phyloP scores from a whole-genome alignment of 2,329 filamentous ascomycete species.

The Ceratocystis smalleyi region DNA sequence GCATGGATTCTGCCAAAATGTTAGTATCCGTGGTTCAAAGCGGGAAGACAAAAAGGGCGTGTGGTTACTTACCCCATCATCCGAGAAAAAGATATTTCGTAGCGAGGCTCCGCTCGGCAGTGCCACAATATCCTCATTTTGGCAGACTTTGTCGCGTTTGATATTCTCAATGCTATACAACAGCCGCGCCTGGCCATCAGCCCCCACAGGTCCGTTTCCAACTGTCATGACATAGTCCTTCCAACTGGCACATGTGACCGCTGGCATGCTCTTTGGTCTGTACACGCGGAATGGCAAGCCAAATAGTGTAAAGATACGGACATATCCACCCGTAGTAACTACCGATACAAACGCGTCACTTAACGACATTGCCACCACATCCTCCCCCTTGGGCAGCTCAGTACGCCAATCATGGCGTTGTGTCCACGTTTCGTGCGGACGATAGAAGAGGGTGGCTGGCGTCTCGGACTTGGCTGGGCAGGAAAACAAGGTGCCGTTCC shows the following conservation, averaged over 20 bases:
- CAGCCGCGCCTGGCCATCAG: slow-evolving; percentile 62
- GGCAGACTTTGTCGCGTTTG: slow-evolving; percentile 82
- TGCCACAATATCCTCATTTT: slow-evolving; percentile 84
- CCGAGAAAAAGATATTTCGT: slow-evolving; percentile 79
- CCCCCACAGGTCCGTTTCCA: slow-evolving; percentile 74
- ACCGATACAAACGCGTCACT: slow-evolving; percentile 85
- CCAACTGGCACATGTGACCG: slow-evolving; percentile 88
- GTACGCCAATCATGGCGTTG: slow-evolving; percentile 80
- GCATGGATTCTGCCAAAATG: slow-evolving; percentile 56
- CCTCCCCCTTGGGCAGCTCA: slow-evolving; percentile 71
- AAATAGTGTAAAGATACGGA: slow-evolving; percentile 84
- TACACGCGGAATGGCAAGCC: slow-evolving; percentile 81
- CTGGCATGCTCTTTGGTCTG: slow-evolving; percentile 75
- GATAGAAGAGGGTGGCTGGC: slow-evolving; percentile 80
- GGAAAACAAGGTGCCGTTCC: slow-evolving; percentile 73
- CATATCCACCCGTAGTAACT: slow-evolving; percentile 72
- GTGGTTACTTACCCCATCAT: slow-evolving; percentile 54
- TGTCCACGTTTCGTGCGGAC: slow-evolving; percentile 95
- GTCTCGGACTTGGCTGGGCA: slow-evolving; percentile 52
- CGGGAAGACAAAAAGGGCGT: background rate
- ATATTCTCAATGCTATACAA: slow-evolving; percentile 90
- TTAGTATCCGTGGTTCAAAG: slow-evolving; percentile 9
- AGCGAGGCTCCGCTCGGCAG: slow-evolving; percentile 59
- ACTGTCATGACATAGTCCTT: slow-evolving; percentile 92
- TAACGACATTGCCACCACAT: slow-evolving; percentile 73